Evolutionary conservation across 176 grass and related monocot genomes (phyloP).

Genomic region (Musa troglodytarum): DNA sequence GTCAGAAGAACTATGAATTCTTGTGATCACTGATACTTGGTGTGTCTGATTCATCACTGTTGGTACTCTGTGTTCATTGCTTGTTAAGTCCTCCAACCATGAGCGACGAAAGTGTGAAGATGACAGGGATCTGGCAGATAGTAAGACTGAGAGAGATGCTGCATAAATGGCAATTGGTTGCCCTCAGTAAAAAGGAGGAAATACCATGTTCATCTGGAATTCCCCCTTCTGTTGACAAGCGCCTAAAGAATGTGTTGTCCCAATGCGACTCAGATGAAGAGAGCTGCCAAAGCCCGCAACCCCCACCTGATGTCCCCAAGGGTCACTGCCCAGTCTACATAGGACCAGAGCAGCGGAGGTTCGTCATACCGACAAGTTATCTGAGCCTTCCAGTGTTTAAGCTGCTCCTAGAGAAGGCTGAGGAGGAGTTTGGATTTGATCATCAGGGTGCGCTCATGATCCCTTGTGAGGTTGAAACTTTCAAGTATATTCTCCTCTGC

Average conservation of each 20-base stretch:
- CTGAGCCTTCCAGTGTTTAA: slow-evolving; percentile 64
- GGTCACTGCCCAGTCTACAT: slow-evolving; percentile 62
- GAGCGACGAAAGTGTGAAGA: slow-evolving; percentile 37
- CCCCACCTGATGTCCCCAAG: slow-evolving; percentile 40
- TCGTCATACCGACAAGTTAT: slow-evolving; percentile 78
- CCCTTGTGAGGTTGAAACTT: slow-evolving; percentile 70
- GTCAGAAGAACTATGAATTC: background rate
- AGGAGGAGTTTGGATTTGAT: slow-evolving; percentile 71
- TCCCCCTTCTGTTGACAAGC: slow-evolving; percentile 30
- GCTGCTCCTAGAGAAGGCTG: slow-evolving; percentile 81
- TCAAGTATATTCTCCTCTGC: slow-evolving; percentile 96
- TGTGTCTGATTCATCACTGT: background rate
- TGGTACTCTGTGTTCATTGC: background rate
- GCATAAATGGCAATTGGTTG: slow-evolving; percentile 48
- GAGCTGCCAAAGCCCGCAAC: slow-evolving; percentile 48
- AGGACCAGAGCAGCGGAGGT: slow-evolving; percentile 50
- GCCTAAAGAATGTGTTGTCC: slow-evolving; percentile 27
- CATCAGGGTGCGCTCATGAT: slow-evolving; percentile 47
- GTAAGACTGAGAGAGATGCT: slow-evolving; percentile 57
- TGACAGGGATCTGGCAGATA: slow-evolving; percentile 48
- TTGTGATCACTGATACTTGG: background rate
- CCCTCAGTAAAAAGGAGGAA: slow-evolving; percentile 14
- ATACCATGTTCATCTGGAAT: slow-evolving; percentile 19
- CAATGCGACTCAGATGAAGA: slow-evolving; percentile 46
- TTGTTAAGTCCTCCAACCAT: slow-evolving; percentile 16